A percentile compares a stretch with the other conserved stretches of the same genome.
Conservation (phyloP, 306 rosid species). For the Sphenostylis stenocarpa region DNA sequence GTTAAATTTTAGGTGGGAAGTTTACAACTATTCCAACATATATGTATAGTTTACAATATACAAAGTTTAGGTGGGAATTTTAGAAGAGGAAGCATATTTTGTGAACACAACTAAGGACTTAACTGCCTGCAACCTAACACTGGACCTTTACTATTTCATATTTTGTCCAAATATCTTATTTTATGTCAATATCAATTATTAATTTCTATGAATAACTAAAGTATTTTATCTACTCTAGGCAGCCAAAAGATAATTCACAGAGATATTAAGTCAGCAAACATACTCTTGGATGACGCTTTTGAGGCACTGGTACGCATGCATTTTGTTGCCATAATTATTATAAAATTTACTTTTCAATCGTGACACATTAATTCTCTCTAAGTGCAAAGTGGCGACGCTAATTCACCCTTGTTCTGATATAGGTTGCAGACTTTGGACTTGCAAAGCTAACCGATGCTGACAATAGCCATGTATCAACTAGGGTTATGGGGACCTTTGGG, state of each 20-base stretch:
- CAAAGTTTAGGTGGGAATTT: neutral
- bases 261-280: constrained; percentile 95
- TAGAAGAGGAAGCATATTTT: neutral
- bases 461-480: constrained; percentile 82
- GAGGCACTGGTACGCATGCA: constrained; percentile 66
- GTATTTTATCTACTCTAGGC: constrained; percentile 60
- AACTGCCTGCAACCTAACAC: neutral
- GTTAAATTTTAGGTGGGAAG: neutral
- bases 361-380: neutral
- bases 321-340: neutral
- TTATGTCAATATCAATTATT: neutral
- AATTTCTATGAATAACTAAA: constrained; percentile 36
- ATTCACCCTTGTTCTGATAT: constrained; percentile 33
- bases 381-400: constrained; percentile 20
- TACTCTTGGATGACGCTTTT: constrained; percentile 77
- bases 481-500: constrained; percentile 99
- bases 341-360: neutral
- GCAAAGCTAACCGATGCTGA: constrained; percentile 73
- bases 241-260: constrained; percentile 93
- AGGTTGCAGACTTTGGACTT: constrained; percentile 99
- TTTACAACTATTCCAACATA: neutral
- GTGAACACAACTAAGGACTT: neutral
- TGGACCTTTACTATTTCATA: neutral
- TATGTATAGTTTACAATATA: no score
- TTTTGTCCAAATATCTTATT: no score